Conservation (phyloP, 176 grass and related monocot genomes). For the Oryza meridionalis region DNA sequence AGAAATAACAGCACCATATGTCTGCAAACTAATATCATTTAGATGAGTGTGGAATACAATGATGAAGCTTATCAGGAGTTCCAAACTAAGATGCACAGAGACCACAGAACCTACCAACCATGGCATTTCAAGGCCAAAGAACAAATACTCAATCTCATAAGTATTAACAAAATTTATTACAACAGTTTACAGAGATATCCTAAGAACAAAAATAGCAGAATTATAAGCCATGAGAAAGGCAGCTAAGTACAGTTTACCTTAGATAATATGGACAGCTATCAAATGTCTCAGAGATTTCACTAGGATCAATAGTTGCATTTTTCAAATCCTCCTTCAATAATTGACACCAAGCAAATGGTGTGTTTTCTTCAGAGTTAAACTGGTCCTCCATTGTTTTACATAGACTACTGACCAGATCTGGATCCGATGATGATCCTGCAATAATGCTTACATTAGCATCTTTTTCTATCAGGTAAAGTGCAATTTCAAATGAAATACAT, state of each 20-base stretch:
- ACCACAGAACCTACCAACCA: constrained; percentile 14
- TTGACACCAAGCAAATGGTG: constrained; percentile 42
- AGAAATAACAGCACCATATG: constrained; percentile 14
- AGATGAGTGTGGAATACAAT: neutral
- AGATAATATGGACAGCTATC: constrained; percentile 92
- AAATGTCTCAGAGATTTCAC: constrained; percentile 72
- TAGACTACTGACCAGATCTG: constrained; percentile 45
- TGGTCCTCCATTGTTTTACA: constrained; percentile 55
- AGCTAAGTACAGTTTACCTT: constrained; percentile 58
- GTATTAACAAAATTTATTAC: constrained; percentile 7
- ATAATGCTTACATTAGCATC: constrained; percentile 32
- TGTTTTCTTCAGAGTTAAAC: constrained; percentile 51
- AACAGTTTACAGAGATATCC: constrained; percentile 7
- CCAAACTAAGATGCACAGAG: constrained; percentile 2
- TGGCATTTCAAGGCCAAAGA: neutral
- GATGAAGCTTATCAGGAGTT: constrained; percentile 20
- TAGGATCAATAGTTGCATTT: constrained; percentile 61
- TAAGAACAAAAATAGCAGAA: neutral
- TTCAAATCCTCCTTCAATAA: constrained; percentile 75
- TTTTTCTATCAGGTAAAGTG: constrained; percentile 15
- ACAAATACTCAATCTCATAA: constrained; percentile 1
- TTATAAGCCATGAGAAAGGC: neutral
- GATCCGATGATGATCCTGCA: constrained; percentile 51
- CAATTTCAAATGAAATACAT: constrained; percentile 20
- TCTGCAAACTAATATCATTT: neutral